These are phyloP conservation scores for Glycine latifolia DNA, from an alignment of 306 rosid species.

Conservation along the genomic window DNA sequence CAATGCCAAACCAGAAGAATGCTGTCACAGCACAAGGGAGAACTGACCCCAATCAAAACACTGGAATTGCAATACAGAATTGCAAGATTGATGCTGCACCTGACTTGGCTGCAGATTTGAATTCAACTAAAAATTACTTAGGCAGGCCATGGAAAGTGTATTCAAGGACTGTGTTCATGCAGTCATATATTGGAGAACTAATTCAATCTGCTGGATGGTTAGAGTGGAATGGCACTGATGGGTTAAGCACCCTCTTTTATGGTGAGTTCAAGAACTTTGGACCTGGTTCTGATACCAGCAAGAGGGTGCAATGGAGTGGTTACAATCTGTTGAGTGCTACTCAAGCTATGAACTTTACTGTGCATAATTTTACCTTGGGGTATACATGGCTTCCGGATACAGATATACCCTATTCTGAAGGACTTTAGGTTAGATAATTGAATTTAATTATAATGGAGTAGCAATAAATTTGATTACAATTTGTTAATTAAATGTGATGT, in stretches of 20 bases:
- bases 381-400: conserved; percentile 76
- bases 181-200: conserved; percentile 72
- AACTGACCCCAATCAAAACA: conserved; percentile 71
- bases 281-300: conserved; percentile 65
- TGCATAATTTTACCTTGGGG: conserved; percentile 66
- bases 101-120: conserved; percentile 53
- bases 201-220: conserved; percentile 71
- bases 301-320: conserved; percentile 78
- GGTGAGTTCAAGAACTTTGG: conserved; percentile 78
- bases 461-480: conserved; percentile 33
- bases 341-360: conserved; percentile 75
- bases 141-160: conserved; percentile 80
- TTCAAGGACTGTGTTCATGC: conserved; percentile 80
- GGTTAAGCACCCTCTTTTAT: conserved; percentile 69
- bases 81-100: conserved; percentile 75
- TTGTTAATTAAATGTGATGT: conserved; percentile 16
- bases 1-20: conserved; percentile 58
- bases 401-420: conserved; percentile 67
- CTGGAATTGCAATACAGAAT: conserved; percentile 77
- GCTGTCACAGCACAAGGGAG: conserved; percentile 79
- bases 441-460: not conserved
- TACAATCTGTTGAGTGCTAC: conserved; percentile 55
- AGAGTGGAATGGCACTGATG: conserved; percentile 76
- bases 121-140: conserved; percentile 44
- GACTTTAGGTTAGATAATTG: conserved; percentile 46